These are phyloP conservation scores for Boletus rubropictus DNA, from an alignment of 768 basidiomycete genomes.

Conservation along the genomic window DNA sequence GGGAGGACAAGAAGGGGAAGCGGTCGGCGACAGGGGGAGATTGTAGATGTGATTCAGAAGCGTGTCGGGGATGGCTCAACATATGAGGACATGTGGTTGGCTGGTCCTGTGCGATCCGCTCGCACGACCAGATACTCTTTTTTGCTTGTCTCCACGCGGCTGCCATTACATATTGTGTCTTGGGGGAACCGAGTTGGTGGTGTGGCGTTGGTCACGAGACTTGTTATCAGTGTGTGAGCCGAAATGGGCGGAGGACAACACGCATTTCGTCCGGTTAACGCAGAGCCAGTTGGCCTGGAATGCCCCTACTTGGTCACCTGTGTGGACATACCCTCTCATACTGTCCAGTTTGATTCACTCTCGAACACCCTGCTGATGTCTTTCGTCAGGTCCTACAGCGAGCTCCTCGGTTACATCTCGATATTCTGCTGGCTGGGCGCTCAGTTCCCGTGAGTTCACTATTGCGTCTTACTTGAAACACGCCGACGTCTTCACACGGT, in stretches of 20 bases:
- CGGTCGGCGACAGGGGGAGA: constrained; percentile 24
- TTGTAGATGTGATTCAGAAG: constrained; percentile 35
- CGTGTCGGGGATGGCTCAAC: constrained; percentile 37
- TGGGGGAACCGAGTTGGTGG: too few species aligned
- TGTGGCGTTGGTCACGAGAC: too few species aligned
- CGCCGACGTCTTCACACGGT: constrained; percentile 1
- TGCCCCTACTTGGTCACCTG: constrained; percentile 1
- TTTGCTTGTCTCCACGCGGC: too few species aligned
- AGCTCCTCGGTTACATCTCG: constrained; percentile 62
- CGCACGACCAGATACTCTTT: neutral
- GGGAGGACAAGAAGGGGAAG: constrained; percentile 22
- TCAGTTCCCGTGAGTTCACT: constrained; percentile 72
- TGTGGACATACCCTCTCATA: constrained; percentile 17
- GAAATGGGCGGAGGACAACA: too few species aligned
- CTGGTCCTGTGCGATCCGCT: neutral
- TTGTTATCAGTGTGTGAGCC: too few species aligned
- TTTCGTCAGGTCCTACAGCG: constrained; percentile 40
- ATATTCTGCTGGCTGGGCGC: constrained; percentile 81
- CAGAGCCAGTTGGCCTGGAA: too few species aligned
- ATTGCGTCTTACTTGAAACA: constrained; percentile 1
- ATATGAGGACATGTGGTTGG: neutral
- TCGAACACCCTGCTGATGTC: constrained; percentile 12
- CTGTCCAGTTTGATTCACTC: neutral
- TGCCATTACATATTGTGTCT: too few species aligned
- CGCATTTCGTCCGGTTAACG: too few species aligned